Evolutionary conservation across 805 yeast genomes (phyloP).

Genomic region (Maudiozyma saulgeensis): DNA sequence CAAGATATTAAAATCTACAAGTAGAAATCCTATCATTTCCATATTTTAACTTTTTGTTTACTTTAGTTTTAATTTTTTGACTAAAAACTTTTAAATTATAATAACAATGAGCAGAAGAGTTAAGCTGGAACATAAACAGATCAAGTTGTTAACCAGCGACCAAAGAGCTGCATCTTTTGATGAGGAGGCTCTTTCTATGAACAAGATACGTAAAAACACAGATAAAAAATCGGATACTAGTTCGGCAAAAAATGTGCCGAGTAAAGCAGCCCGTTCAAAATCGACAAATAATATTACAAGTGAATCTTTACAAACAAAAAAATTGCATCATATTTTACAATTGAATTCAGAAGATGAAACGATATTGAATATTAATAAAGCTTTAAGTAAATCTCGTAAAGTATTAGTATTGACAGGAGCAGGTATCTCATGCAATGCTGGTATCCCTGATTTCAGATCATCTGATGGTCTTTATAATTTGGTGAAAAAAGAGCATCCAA

Average conservation of each 20-base stretch:
- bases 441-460: constrained; percentile 92
- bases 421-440: constrained; percentile 93
- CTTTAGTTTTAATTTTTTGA: too few relatives aligned
- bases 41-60: too few relatives aligned
- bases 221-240: not conserved
- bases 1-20: too few relatives aligned
- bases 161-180: constrained; percentile 10
- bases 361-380: constrained; percentile 20
- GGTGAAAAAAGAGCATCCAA: constrained; percentile 55
- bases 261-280: constrained; percentile 1
- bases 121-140: not conserved
- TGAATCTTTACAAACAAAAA: constrained; percentile 9
- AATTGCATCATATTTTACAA: constrained; percentile 9
- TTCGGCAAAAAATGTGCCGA: not conserved
- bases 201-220: constrained; percentile 3
- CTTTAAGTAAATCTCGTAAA: constrained; percentile 31
- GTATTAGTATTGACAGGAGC: constrained; percentile 84
- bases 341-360: constrained; percentile 10
- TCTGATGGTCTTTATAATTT: constrained; percentile 71
- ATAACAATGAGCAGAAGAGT: not conserved
- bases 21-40: too few relatives aligned
- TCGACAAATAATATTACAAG: not conserved
- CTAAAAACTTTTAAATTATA: not conserved
- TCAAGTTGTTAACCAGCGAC: constrained; percentile 1
- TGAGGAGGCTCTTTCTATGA: constrained; percentile 6